Base-by-base conservation (phyloP, 129 eudicot genomes). In the Flaveria sonorensis region DNA sequence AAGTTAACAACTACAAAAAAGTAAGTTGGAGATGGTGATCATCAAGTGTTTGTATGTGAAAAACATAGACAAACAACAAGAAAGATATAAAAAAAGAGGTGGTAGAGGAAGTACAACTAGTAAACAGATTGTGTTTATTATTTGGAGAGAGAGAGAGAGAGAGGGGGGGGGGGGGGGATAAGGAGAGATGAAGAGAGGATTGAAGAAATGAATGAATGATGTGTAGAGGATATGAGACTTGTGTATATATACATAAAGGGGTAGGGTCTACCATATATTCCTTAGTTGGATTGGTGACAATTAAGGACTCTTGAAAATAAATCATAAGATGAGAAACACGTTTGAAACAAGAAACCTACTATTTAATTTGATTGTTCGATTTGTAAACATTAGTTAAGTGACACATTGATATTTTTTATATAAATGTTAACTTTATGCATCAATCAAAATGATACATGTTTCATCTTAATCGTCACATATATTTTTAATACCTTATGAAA, bases 31-130 rank as follows among this genome's bases (percentile, higher is more conserved):
- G 66, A 50, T 67, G 51, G 42, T 74, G 69, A 30, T 36, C 8
- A 36, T 43, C 28, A 65, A 64, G 69, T 64, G 73, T 51, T 64
- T 72, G 68, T 68, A 61, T 47, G 71, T 81, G 67, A 74, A 73
- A 68, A 68, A 82, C 66, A 75, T n/a, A 70, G 45, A 21, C 63
- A 81, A 32, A 81, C 71, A 74, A 47, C 68, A 57, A 47, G 53
- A 16, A 57, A 68, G 40, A 65, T 60, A 65, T 60, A 48, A 52
- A 19, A 19, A 57, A 36, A 45, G 56, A 61, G 79, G 51, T 32
- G 64, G 20, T 52, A 67, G 40, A 52, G 14, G 68, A 71, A 52
- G 78, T 79, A 79, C 83, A 78, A 59, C 77, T 70, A 78, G 73
- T 57, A 74, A 62, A 28, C 77, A 67, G 51, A 57, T 65, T 47